Percentiles rank a stretch among this genome's conserved stretches.
Evolutionary conservation across 2,329 filamentous ascomycete genomes (phyloP).

Genomic region (Ilyonectria robusta): DNA sequence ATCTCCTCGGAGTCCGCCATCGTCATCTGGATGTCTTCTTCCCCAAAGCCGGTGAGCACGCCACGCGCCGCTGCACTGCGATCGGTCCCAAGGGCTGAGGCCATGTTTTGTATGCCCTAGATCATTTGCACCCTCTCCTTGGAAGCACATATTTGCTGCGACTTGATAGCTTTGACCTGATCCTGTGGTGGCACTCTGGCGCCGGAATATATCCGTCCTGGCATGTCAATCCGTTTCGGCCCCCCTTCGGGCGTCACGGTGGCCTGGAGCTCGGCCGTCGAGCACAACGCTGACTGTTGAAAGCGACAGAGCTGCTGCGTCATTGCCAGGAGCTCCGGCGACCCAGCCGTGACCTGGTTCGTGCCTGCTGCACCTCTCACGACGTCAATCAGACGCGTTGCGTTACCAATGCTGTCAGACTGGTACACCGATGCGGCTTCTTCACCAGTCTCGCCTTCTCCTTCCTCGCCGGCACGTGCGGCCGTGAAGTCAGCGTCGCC

Average conservation of each 20-base stretch:
- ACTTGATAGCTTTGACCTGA: not conserved
- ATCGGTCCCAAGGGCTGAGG: not conserved
- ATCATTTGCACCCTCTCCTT: slow-evolving; percentile 26
- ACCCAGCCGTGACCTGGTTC: slow-evolving; percentile 16
- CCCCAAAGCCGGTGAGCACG: slow-evolving; percentile 13
- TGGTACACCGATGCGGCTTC: not conserved
- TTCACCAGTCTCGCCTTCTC: not conserved
- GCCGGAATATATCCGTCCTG: slow-evolving; percentile 14
- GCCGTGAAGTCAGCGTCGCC: not conserved
- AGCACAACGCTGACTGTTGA: not conserved
- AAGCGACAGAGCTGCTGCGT: slow-evolving; percentile 20
- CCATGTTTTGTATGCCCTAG: slow-evolving; percentile 50
- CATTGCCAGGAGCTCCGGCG: slow-evolving; percentile 14
- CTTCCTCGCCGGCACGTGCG: not conserved
- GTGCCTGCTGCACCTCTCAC: slow-evolving; percentile 5
- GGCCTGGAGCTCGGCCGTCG: slow-evolving; percentile 8
- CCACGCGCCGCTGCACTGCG: slow-evolving; percentile 12
- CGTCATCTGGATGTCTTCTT: not conserved
- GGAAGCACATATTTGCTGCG: slow-evolving; percentile 17
- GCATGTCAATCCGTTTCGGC: not conserved
- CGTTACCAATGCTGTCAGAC: not conserved
- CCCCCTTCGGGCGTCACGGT: not conserved
- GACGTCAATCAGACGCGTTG: slow-evolving; percentile 19
- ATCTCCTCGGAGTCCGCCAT: not conserved
- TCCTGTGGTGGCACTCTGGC: slow-evolving; percentile 5